These are phyloP conservation scores for Claviceps purpurea DNA, from an alignment of 2,329 filamentous ascomycete species.

Conservation along the genomic window DNA sequence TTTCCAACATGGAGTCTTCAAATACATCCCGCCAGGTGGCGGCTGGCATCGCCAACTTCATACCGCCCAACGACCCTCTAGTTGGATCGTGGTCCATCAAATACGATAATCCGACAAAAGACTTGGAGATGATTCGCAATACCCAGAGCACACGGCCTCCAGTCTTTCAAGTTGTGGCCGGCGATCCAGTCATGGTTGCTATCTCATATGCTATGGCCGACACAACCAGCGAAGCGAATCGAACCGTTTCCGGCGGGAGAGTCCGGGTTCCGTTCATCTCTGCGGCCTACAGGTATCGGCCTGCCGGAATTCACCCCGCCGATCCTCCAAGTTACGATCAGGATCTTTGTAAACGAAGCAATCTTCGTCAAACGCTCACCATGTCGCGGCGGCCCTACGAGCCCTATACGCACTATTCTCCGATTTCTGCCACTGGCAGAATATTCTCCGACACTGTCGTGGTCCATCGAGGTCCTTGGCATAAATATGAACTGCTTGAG, in stretches of 20 bases:
- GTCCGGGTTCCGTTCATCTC: conserved; percentile 52
- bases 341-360: conserved; percentile 61
- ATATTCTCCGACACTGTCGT: conserved; percentile 60
- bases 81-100: conserved; percentile 40
- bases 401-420: conserved; percentile 32
- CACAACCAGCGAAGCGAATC: conserved; percentile 17
- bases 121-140: conserved; percentile 27
- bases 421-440: conserved; percentile 55
- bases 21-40: background rate
- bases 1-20: no score
- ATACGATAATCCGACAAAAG: conserved; percentile 35
- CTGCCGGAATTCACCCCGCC: conserved; percentile 71
- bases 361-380: conserved; percentile 53
- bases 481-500: conserved; percentile 45
- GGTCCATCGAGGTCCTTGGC: conserved; percentile 58
- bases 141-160: conserved; percentile 26
- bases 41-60: background rate
- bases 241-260: conserved; percentile 19
- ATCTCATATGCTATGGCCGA: conserved; percentile 39
- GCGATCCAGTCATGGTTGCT: conserved; percentile 47
- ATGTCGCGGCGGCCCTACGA: conserved; percentile 39
- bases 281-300: conserved; percentile 60
- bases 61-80: conserved; percentile 13
- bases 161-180: conserved; percentile 35
- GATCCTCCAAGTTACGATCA: conserved; percentile 41